phyloP scores from a whole-genome alignment of 23 red algal genomes.

The Gracilariopsis chorda region DNA sequence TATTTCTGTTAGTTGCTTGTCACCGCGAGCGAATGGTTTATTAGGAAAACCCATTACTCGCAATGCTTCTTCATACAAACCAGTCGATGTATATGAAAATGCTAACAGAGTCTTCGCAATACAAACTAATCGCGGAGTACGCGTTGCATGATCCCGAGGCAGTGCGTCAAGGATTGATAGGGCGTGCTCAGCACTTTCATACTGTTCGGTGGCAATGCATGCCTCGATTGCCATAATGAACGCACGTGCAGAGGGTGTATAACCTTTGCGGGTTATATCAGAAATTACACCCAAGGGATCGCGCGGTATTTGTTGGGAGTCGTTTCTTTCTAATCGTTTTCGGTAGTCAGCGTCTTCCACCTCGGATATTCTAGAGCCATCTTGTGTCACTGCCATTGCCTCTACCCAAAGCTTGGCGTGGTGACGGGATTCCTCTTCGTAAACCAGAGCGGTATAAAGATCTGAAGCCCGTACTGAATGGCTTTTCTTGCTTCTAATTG shows the following conservation, averaged over 20 bases:
- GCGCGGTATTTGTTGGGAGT: background rate
- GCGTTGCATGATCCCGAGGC: background rate
- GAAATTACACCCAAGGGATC: background rate
- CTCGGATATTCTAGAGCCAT: constrained; percentile 3
- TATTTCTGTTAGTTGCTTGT: background rate
- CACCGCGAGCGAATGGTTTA: background rate
- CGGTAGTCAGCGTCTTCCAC: background rate
- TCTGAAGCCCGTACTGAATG: background rate
- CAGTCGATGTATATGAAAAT: constrained; percentile 18
- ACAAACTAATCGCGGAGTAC: background rate
- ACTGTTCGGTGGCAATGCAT: constrained; percentile 31
- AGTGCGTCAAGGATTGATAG: background rate
- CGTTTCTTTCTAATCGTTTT: background rate
- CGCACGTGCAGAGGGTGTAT: constrained; percentile 5
- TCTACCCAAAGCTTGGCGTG: background rate
- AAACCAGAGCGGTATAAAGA: constrained; percentile 41
- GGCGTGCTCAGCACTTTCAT: constrained; percentile 11
- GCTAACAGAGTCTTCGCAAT: constrained; percentile 31
- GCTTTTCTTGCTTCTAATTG: background rate
- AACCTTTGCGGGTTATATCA: constrained; percentile 18
- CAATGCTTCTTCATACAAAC: constrained; percentile 28
- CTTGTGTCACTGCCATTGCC: background rate
- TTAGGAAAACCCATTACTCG: constrained; percentile 12
- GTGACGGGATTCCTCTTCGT: background rate
- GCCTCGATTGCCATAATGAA: constrained; percentile 45